Percentiles rank a stretch among this genome's conserved stretches.
phyloP scores from a whole-genome alignment of 225 moss, liverwort and hornwort species.

The Sphagnum tenellum region DNA sequence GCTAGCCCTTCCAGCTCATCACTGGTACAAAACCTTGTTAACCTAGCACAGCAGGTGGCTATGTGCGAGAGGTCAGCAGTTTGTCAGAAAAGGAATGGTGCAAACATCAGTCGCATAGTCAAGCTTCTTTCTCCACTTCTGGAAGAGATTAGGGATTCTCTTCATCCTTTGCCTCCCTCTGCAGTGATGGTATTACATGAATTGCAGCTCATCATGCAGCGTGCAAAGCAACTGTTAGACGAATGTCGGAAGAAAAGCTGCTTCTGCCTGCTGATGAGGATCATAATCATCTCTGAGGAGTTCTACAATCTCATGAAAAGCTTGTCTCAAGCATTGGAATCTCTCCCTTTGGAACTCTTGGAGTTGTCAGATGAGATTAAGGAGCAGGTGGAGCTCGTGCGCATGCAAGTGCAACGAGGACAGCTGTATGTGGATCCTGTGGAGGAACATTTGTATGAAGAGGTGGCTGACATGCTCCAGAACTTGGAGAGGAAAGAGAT shows the following conservation, averaged over 20 bases:
- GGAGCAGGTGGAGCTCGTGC: constrained; percentile 45
- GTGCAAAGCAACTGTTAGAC: constrained; percentile 34
- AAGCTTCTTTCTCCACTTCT: constrained; percentile 45
- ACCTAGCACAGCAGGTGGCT: constrained; percentile 21
- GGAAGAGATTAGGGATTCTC: constrained; percentile 44
- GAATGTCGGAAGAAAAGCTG: constrained; percentile 39
- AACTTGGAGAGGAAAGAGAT: constrained; percentile 25
- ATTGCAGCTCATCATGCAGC: constrained; percentile 43
- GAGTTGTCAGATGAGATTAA: constrained; percentile 44
- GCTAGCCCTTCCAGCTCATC: constrained; percentile 39
- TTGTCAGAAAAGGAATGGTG: constrained; percentile 42
- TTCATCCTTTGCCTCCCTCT: constrained; percentile 27
- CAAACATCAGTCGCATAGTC: constrained; percentile 37
- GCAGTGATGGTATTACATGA: constrained; percentile 39
- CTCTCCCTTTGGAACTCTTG: constrained; percentile 46
- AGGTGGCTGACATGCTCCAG: constrained; percentile 24
- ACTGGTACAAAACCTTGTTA: constrained; percentile 32
- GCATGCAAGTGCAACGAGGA: constrained; percentile 39
- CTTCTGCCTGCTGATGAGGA: constrained; percentile 49
- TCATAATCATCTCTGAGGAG: constrained; percentile 23
- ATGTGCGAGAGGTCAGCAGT: constrained; percentile 25
- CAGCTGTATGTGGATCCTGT: constrained; percentile 12
- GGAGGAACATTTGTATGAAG: constrained; percentile 30
- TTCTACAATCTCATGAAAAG: constrained; percentile 40
- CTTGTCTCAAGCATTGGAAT: constrained; percentile 23